phyloP scores from a whole-genome alignment of 139 green algal genomes.

The Coccomyxa sp. region DNA sequence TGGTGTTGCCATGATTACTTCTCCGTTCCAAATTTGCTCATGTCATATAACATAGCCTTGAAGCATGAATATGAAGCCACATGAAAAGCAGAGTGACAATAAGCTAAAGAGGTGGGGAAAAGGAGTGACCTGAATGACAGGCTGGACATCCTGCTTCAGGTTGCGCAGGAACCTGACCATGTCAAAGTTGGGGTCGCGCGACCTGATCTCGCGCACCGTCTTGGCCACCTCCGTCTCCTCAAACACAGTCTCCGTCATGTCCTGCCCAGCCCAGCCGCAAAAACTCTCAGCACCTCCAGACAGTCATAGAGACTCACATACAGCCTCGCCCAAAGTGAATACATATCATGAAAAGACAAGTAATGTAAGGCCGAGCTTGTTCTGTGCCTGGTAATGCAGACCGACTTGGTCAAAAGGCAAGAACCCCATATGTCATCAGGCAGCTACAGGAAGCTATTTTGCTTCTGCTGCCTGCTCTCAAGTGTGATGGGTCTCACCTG shows the following conservation, averaged over 20 bases:
- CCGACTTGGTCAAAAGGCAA: too few relatives aligned
- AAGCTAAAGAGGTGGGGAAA: not conserved
- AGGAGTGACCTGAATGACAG: not conserved
- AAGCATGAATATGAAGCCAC: too few relatives aligned
- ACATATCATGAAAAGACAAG: not conserved
- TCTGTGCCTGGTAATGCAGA: too few relatives aligned
- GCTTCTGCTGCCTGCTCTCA: too few relatives aligned
- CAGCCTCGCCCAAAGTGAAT: not conserved
- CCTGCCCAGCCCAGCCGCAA: conserved; percentile 36
- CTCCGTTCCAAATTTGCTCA: too few relatives aligned
- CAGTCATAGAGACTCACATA: not conserved
- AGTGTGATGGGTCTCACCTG: conserved; percentile 53
- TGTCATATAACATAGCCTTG: too few relatives aligned
- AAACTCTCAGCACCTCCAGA: not conserved
- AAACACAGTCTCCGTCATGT: conserved; percentile 71
- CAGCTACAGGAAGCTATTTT: too few relatives aligned
- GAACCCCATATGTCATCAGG: too few relatives aligned
- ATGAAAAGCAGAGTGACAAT: too few relatives aligned
- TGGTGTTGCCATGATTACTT: too few relatives aligned
- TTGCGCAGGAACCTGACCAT: conserved; percentile 71
- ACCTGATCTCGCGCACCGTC: conserved; percentile 78
- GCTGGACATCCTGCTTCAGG: conserved; percentile 50
- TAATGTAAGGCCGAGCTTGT: too few relatives aligned
- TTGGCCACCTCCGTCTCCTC: conserved; percentile 65
- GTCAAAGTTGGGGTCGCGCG: conserved; percentile 82